phyloP scores from a whole-genome alignment of 73 alveolate genomes.

The Paramecium sonneborni region DNA sequence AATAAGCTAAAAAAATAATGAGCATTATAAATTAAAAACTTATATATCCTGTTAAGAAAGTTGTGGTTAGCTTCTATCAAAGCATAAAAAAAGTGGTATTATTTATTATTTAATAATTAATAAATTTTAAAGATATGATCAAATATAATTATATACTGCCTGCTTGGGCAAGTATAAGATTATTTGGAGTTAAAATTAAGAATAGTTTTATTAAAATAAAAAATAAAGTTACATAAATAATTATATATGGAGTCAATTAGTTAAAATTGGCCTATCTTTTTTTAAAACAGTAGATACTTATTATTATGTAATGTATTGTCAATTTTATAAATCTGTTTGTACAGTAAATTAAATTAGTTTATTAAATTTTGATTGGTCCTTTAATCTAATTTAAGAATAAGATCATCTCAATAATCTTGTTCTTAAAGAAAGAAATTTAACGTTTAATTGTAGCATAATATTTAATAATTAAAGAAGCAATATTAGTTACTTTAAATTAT shows the following conservation, averaged over 20 bases:
- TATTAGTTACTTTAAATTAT: neutral
- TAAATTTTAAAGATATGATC: neutral
- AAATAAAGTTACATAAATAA: neutral
- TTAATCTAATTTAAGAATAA: neutral
- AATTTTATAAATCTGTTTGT: neutral
- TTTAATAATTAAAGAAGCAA: neutral
- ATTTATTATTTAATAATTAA: neutral
- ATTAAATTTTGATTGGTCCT: neutral
- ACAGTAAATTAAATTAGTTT: neutral
- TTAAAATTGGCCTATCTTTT: neutral
- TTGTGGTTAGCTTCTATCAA: neutral
- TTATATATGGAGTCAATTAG: neutral
- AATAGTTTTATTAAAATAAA: neutral
- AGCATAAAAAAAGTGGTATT: neutral
- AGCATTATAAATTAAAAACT: neutral
- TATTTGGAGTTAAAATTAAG: neutral
- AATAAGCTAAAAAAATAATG: neutral
- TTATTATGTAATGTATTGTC: neutral
- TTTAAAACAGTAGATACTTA: neutral
- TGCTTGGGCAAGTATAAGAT: constrained; percentile 10
- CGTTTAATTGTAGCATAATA: neutral
- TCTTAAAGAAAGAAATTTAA: neutral
- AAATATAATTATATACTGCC: neutral
- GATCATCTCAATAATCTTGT: neutral
- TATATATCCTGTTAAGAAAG: neutral